Base-by-base conservation (phyloP, 768 basidiomycete genomes). In the Aureoboletus auriporus region DNA sequence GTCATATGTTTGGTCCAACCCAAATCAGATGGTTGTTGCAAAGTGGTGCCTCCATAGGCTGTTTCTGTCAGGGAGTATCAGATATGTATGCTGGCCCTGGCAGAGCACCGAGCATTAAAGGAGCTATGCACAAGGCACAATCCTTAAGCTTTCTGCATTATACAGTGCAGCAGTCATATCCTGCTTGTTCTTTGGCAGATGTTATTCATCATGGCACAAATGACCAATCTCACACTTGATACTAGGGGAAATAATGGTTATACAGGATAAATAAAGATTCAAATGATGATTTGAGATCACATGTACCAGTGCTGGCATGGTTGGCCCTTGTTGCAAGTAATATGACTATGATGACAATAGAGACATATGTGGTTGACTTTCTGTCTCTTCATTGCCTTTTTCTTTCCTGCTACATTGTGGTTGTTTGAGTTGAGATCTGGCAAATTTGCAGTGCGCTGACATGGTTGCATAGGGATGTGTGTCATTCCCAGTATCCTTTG, bases 191-290 rank as follows among this genome's bases (percentile, higher is more conserved):
- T 81, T 82, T 1, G 56, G 51, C 1, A 76, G 74, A 41, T 82
- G 75, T 49, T 80, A 79, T 62, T 94, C 92, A 65, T 95, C 94
- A 57, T 91, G 88, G 61, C 93, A 96, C 12, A 95, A 74, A 70
- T 96, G 92, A 0, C 92, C 90, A 51, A 97, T 97, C 67, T 97
- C 94, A 34, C 95, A 83, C 67, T 97, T 97, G 60, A 97, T 91
- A 60, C 93, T 94, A 58, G 42, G 28, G 23, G 44, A 51, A n/a
- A 28, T 16, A 47, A 44, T 46, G 36, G 46, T 47, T 31, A 57
- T 41, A 7, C 8, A 40, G 46, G 45, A 14, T 55, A 39, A 9
- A 28, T 13, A 33, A n/a, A n/a, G n/a, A n/a, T n/a, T n/a, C 33
- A n/a, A 3, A 7, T 34, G 47, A 56, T 53, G 38, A 44, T n/a